Evolutionary conservation across 2,329 filamentous ascomycete genomes (phyloP).

Genomic region (Byssochlamys sp.): DNA sequence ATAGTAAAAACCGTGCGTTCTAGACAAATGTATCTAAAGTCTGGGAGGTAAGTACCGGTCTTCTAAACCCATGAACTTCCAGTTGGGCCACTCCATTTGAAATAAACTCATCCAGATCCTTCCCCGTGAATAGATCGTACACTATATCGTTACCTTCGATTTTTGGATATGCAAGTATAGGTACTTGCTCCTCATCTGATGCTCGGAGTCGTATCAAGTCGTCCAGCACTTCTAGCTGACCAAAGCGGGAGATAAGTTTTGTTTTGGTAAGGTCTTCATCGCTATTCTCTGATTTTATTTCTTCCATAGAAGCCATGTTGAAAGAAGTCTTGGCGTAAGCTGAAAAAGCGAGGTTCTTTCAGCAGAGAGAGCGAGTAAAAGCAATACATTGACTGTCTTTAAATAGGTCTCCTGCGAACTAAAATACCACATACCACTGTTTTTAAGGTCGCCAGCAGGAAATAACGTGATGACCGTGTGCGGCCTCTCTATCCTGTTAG

Average conservation of each 20-base stretch:
- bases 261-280: not conserved
- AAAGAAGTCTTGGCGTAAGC: not conserved
- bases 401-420: no score
- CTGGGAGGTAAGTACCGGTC: conserved; percentile 7
- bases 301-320: not conserved
- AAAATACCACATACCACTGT: no score
- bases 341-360: no score
- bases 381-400: no score
- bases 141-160: conserved; percentile 20
- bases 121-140: conserved; percentile 35
- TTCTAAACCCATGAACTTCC: conserved; percentile 20
- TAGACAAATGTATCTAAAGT: not conserved
- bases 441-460: no score
- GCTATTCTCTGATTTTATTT: not conserved
- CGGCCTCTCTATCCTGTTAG: no score
- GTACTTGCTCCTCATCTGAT: conserved; percentile 28
- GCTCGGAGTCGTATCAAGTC: conserved; percentile 34
- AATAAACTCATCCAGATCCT: conserved; percentile 33
- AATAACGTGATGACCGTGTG: no score
- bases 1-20: not conserved
- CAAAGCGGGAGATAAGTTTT: conserved; percentile 22
- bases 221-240: conserved; percentile 33
- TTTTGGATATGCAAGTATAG: conserved; percentile 35
- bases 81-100: conserved; percentile 26
- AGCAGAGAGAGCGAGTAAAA: no score